A percentile compares a stretch with the other conserved stretches of the same genome.
Evolutionary conservation across 257 asterid genomes (phyloP).

Genomic region (Primulina huaijiensis): DNA sequence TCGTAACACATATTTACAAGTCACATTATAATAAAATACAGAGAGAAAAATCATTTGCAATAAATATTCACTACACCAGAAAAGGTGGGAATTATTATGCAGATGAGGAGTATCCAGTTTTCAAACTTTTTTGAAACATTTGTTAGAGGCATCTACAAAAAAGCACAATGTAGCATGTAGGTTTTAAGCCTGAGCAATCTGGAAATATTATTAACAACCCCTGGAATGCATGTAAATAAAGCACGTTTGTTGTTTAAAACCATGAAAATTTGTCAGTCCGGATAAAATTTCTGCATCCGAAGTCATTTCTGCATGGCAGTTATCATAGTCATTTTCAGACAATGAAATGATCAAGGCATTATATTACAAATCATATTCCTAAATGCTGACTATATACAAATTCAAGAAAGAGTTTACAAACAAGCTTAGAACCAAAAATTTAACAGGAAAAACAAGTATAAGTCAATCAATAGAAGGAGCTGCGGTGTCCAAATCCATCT

Average conservation of each 20-base stretch:
- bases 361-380: neutral
- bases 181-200: no score
- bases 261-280: neutral
- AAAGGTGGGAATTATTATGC: conserved; percentile 1
- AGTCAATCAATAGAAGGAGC: neutral
- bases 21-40: neutral
- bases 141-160: neutral
- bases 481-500: neutral
- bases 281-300: neutral
- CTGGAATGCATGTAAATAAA: neutral
- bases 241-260: neutral
- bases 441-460: neutral
- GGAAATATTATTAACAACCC: neutral
- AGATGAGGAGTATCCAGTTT: neutral
- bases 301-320: neutral
- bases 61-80: neutral
- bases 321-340: neutral
- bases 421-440: neutral
- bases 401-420: neutral
- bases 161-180: neutral
- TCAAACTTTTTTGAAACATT: neutral
- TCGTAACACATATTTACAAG: neutral
- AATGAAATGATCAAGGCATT: neutral
- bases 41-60: conserved; percentile 9
- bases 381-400: no score